phyloP scores from a whole-genome alignment of 2,329 filamentous ascomycete species.

The Scytalidium lignicola region DNA sequence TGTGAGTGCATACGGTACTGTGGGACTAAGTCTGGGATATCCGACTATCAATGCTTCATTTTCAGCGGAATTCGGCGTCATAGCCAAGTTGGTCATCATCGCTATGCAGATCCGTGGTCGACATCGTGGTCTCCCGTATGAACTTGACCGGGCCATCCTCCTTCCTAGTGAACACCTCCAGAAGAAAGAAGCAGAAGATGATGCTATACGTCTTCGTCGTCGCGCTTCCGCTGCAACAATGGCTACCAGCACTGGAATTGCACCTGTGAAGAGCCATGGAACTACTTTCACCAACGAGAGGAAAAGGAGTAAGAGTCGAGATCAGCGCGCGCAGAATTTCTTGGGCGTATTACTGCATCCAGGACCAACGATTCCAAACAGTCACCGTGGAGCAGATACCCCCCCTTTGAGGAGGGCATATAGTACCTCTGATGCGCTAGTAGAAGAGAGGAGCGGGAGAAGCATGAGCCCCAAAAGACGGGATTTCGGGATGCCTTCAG shows the following conservation, averaged over 20 bases:
- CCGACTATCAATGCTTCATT: conserved; percentile 72
- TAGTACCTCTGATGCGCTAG: neutral
- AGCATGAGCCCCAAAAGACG: neutral
- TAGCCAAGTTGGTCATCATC: conserved; percentile 59
- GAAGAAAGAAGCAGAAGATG: conserved; percentile 50
- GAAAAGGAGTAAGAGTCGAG: conserved; percentile 8
- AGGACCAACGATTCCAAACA: conserved; percentile 25
- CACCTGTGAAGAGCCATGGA: neutral
- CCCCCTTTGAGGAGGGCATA: neutral
- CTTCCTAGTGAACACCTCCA: conserved; percentile 62
- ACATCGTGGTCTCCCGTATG: conserved; percentile 64
- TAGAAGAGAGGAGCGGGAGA: conserved; percentile 6
- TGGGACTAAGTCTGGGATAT: conserved; percentile 85
- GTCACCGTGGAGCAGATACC: neutral
- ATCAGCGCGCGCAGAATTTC: conserved; percentile 16
- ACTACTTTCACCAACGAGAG: conserved; percentile 7
- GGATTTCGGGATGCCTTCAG: neutral
- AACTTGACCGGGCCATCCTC: conserved; percentile 64
- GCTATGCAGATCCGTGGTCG: conserved; percentile 66
- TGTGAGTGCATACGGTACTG: conserved; percentile 88
- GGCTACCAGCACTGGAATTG: neutral
- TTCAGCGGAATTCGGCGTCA: conserved; percentile 69
- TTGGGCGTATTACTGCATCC: conserved; percentile 25
- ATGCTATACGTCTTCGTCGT: neutral
- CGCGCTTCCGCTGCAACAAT: conserved; percentile 4